Conservation (phyloP, 2,329 filamentous ascomycete genomes). For the Cytospora chrysosperma region DNA sequence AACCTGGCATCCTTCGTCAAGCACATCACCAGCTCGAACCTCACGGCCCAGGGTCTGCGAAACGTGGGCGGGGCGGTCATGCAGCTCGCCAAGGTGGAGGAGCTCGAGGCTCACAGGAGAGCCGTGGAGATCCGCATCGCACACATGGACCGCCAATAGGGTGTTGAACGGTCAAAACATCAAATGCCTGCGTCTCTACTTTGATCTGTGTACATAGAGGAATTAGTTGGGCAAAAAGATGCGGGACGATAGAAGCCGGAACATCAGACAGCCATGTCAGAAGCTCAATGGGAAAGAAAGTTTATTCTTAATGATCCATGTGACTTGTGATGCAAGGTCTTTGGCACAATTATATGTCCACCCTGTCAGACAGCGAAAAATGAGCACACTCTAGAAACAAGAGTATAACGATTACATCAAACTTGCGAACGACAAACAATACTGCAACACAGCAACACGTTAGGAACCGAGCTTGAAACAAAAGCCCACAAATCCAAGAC, state of each 20-base stretch:
- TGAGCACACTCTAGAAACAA: too few relatives aligned
- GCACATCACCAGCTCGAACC: conserved; percentile 92
- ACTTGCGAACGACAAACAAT: too few relatives aligned
- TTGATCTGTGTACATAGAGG: background rate
- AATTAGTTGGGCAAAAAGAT: background rate
- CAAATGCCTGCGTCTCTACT: background rate
- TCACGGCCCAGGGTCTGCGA: conserved; percentile 79
- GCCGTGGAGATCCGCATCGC: conserved; percentile 81
- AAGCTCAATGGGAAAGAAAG: background rate
- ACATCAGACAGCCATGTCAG: background rate
- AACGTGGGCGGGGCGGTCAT: conserved; percentile 90
- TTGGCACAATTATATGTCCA: background rate
- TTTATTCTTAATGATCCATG: background rate
- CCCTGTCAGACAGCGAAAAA: too few relatives aligned
- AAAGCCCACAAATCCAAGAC: background rate
- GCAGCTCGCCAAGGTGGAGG: conserved; percentile 91
- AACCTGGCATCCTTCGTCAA: conserved; percentile 96
- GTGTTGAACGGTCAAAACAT: background rate
- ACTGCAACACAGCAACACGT: background rate
- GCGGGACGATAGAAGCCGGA: background rate
- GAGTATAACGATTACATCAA: too few relatives aligned
- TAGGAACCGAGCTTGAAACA: background rate
- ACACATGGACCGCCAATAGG: conserved; percentile 39
- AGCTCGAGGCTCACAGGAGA: conserved; percentile 87
- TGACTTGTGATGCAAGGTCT: background rate